Evolutionary conservation across 1,139 yeast genomes (phyloP).

Genomic region (Pichia sp.): DNA sequence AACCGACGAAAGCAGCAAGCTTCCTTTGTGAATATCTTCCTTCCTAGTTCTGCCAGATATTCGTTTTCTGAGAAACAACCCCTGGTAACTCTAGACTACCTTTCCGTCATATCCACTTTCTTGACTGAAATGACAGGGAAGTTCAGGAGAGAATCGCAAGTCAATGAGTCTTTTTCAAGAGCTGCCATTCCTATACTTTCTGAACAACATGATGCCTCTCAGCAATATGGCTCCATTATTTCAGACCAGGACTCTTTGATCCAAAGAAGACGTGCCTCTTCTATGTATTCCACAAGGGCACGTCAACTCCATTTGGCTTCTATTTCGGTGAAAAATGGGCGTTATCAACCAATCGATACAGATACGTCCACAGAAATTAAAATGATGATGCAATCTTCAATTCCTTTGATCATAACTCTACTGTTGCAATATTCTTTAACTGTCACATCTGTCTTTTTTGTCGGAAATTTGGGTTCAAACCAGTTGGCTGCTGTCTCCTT

Average conservation of each 20-base stretch:
- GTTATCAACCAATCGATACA: constrained; percentile 46
- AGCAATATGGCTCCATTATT: constrained; percentile 22
- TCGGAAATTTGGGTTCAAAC: constrained; percentile 76
- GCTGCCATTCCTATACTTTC: constrained; percentile 4
- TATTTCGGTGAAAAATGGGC: constrained; percentile 22
- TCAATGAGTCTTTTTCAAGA: background rate
- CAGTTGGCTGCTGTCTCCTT: constrained; percentile 72
- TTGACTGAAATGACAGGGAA: background rate
- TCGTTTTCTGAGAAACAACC: no score
- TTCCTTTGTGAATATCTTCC: no score
- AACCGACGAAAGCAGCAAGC: no score
- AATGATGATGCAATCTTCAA: constrained; percentile 43
- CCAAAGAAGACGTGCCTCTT: constrained; percentile 28
- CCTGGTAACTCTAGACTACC: no score
- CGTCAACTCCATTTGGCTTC: constrained; percentile 19
- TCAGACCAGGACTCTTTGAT: constrained; percentile 22
- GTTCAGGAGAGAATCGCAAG: constrained; percentile 4
- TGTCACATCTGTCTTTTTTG: constrained; percentile 78
- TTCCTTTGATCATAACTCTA: constrained; percentile 70
- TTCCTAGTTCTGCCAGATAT: no score
- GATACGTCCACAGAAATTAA: constrained; percentile 38
- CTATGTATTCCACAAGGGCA: constrained; percentile 20
- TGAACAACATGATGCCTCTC: background rate
- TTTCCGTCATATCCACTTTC: background rate
- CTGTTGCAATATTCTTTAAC: constrained; percentile 77